Base-by-base conservation (phyloP, 1,284 basidiomycete species). In the Fereydounia khargensis region DNA sequence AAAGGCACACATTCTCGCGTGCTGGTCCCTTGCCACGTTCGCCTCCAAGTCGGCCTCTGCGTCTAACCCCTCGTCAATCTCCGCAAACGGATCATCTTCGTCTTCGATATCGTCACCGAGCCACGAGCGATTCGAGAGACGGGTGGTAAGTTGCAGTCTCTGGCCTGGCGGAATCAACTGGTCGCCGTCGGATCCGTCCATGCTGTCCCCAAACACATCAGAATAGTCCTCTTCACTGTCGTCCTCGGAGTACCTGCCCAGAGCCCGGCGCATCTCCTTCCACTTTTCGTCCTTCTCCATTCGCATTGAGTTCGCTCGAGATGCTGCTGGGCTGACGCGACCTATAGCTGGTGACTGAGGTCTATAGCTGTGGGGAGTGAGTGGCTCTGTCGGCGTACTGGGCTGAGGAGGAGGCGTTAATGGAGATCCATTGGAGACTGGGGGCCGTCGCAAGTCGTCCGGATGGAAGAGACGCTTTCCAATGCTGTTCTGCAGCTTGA, bases 1-100 rank as follows among this genome's bases (percentile, higher is more conserved):
- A 34, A 82, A 82, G 33, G 83, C 85, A 65, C 84, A 88, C 38
- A 95, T 79, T 6, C 91, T 83, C 1, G 94, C 92, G 64, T 68
- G 58, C 42, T 70, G 58, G 33, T 70, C 68, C 8, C 68, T 42
- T 4, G 68, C 68, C 10, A 70, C 53, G 24, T 70, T 70, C n/a
- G 68, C 59, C 38, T 70, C 68, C 28, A 67, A 33, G 23, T 70
- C 68, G 7, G 59, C 68, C 39, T 65, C 64, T n/a, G 56, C 54
- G 20, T 54, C 55, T 27, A 68, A 39, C 13, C 54, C 60, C 21
- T 68, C 68, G 43, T 67, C 65, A 38, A 70, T 60, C 44, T 70
- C 68, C 8, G 65, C 62, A 23, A 70, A 70, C 0, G 68, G 68
- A 35, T 67, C 61, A 19, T 64, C 64, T 35, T 68, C 65, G 45